Evolutionary conservation across 192 early-diverging fungal species (phyloP).

Genomic region (Piromyces sp.): DNA sequence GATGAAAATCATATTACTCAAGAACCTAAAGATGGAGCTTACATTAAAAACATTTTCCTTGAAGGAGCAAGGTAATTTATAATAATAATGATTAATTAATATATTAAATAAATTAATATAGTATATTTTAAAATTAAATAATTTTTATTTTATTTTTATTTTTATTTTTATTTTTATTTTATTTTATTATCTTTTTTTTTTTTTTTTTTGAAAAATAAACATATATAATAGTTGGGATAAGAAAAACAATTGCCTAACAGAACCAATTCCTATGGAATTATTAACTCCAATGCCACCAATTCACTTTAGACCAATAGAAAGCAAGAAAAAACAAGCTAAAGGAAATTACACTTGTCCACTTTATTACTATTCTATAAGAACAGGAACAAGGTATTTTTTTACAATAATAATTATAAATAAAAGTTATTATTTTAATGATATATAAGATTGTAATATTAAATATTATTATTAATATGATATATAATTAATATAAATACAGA

Average conservation of each 20-base stretch:
- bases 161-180: too few species aligned
- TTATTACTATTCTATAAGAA: conserved; percentile 36
- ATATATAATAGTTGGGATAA: conserved; percentile 22
- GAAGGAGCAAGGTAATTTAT: conserved; percentile 36
- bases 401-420: too few species aligned
- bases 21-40: conserved; percentile 36
- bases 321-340: conserved; percentile 32
- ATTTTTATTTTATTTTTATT: too few species aligned
- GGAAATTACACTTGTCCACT: conserved; percentile 36
- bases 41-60: conserved; percentile 30
- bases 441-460: too few species aligned
- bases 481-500: conserved; percentile 2
- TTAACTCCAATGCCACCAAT: conserved; percentile 35
- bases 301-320: conserved; percentile 39
- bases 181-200: too few species aligned
- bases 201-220: too few species aligned
- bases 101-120: too few species aligned
- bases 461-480: too few species aligned
- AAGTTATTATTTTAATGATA: too few species aligned
- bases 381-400: conserved; percentile 29
- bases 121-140: too few species aligned
- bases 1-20: conserved; percentile 26
- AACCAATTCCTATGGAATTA: conserved; percentile 41
- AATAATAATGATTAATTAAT: too few species aligned
- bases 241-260: conserved; percentile 36